Conservation (phyloP, 2,329 filamentous ascomycete genomes). For the Fusarium ambrosium region DNA sequence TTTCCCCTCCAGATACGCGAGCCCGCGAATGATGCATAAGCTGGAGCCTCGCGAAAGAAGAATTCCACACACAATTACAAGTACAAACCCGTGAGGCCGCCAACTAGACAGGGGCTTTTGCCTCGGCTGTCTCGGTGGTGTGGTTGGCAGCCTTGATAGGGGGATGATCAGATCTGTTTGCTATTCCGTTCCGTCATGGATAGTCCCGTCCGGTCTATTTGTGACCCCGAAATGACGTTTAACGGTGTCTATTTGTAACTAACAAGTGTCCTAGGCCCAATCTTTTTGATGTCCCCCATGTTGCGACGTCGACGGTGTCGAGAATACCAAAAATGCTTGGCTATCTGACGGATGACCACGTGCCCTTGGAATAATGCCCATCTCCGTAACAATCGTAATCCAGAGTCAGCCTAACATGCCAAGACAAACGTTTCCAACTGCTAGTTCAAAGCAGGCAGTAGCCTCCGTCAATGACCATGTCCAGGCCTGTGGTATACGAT, state of each 20-base stretch:
- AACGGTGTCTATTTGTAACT: not conserved
- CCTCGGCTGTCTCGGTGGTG: slow-evolving; percentile 1
- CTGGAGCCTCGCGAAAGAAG: not conserved
- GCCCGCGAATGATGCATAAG: not conserved
- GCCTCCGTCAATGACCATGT: slow-evolving; percentile 82
- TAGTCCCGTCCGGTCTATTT: not conserved
- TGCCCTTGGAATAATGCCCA: not conserved
- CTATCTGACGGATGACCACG: not conserved
- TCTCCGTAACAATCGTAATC: not conserved
- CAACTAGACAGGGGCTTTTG: not conserved
- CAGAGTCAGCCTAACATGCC: not conserved
- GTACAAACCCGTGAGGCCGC: not conserved
- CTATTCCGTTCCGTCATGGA: not conserved
- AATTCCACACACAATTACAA: not conserved
- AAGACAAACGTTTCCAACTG: not conserved
- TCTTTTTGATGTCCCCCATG: slow-evolving; percentile 12
- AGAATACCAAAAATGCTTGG: not conserved
- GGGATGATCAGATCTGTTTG: not conserved
- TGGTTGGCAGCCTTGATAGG: slow-evolving; percentile 2
- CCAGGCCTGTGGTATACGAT: slow-evolving; percentile 83
- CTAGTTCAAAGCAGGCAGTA: slow-evolving; percentile 68
- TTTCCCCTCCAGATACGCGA: slow-evolving; percentile 1
- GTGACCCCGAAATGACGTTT: slow-evolving; percentile 7
- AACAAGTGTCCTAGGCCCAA: not conserved
- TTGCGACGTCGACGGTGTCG: not conserved